A percentile compares a stretch with the other conserved stretches of the same genome.
phyloP scores from a whole-genome alignment of 129 eudicot genomes.

The Smallanthus sonchifolius region DNA sequence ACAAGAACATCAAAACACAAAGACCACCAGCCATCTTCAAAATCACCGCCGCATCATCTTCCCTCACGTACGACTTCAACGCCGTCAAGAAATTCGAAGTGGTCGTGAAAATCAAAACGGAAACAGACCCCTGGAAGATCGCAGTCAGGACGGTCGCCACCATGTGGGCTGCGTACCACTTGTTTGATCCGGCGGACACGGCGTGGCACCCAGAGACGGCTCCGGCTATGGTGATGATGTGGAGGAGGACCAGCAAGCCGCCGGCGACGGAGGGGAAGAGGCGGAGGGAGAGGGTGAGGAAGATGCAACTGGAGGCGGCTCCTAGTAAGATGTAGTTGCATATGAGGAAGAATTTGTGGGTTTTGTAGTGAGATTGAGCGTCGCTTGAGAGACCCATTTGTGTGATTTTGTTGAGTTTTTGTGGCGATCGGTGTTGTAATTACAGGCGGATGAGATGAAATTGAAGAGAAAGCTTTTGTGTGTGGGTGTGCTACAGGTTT shows the following conservation, averaged over 20 bases:
- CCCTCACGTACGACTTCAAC: constrained; percentile 73
- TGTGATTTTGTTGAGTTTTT: not conserved
- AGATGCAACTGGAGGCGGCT: constrained; percentile 89
- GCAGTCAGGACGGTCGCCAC: constrained; percentile 69
- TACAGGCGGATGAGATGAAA: not conserved
- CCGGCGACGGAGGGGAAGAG: constrained; percentile 65
- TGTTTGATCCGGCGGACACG: constrained; percentile 34
- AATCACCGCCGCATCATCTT: constrained; percentile 58
- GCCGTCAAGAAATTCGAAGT: constrained; percentile 44
- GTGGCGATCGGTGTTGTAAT: not conserved
- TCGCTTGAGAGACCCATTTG: constrained; percentile 27
- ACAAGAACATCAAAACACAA: constrained; percentile 55
- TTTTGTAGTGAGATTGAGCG: constrained; percentile 41
- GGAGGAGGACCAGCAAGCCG: constrained; percentile 49
- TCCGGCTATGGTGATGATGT: constrained; percentile 46
- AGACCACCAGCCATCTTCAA: constrained; percentile 72
- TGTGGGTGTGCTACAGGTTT: not conserved
- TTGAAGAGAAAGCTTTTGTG: constrained; percentile 3
- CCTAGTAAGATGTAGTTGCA: constrained; percentile 78
- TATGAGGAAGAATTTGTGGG: constrained; percentile 75
- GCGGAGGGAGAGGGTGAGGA: constrained; percentile 88
- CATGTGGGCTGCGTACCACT: constrained; percentile 77
- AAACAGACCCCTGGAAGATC: constrained; percentile 68
- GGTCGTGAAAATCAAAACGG: constrained; percentile 56
- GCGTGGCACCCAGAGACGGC: constrained; percentile 55